Conservation (phyloP, 2,329 filamentous ascomycete genomes). For the Colletotrichum sp. region DNA sequence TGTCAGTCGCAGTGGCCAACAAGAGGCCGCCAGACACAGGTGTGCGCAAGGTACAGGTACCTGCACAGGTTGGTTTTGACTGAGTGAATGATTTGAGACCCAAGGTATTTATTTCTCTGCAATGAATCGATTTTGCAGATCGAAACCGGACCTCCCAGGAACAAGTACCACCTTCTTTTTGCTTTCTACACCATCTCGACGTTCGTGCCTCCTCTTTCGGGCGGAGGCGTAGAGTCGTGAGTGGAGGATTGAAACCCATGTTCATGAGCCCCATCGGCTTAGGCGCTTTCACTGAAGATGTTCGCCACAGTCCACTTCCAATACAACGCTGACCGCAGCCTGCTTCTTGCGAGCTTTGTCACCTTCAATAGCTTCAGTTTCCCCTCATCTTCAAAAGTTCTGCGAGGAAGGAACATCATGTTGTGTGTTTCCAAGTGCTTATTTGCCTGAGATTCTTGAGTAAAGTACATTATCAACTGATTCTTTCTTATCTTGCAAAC, state of each 20-base stretch:
- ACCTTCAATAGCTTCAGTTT: background rate
- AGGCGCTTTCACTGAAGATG: background rate
- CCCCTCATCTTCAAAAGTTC: background rate
- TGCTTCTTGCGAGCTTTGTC: background rate
- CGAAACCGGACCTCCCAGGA: background rate
- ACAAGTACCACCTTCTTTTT: background rate
- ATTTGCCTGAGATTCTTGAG: background rate
- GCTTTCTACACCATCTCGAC: background rate
- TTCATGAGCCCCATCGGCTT: background rate
- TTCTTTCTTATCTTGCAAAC: background rate
- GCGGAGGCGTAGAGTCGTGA: background rate
- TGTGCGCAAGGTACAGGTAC: background rate
- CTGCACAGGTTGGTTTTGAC: background rate
- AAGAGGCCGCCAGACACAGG: background rate
- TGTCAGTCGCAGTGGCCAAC: background rate
- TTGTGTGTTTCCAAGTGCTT: background rate
- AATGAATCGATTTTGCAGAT: fast-evolving
- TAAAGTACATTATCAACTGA: fast-evolving
- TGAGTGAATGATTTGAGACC: background rate
- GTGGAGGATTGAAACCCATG: background rate
- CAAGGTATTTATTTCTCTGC: background rate
- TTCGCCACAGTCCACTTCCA: background rate
- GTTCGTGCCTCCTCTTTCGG: background rate
- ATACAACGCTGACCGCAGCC: background rate
- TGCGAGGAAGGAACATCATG: fast-evolving